Conservation (phyloP, 1,284 basidiomycete species). For the Mycena citricolor region DNA sequence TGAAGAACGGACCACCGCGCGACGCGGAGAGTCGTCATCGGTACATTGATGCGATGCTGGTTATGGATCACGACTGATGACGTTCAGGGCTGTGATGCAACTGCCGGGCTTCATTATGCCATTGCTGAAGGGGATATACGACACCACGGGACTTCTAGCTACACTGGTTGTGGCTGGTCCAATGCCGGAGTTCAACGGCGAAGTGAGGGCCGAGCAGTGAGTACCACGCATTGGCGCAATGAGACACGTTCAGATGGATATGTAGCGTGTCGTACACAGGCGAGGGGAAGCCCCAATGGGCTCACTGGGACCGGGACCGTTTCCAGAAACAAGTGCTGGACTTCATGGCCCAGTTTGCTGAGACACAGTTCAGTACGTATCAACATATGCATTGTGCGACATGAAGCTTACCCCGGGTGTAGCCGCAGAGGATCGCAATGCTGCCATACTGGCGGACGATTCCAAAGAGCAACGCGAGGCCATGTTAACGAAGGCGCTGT, state of each 20-base stretch:
- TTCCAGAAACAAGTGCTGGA: constrained; percentile 8
- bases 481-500: too few relatives aligned
- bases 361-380: constrained; percentile 12
- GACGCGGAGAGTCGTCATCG: constrained; percentile 10
- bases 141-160: constrained; percentile 1
- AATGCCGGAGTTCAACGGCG: constrained; percentile 4
- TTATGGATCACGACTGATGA: too few relatives aligned
- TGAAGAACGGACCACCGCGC: constrained; percentile 8
- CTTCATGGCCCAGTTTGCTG: constrained; percentile 8
- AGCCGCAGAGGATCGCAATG: too few relatives aligned
- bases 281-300: background rate
- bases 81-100: constrained; percentile 2
- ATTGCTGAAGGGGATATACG: constrained; percentile 4
- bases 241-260: background rate
- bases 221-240: background rate
- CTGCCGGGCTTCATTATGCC: constrained; percentile 1
- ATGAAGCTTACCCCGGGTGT: too few relatives aligned
- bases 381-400: too few relatives aligned
- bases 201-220: constrained; percentile 4
- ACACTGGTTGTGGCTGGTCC: constrained; percentile 3
- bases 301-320: constrained; percentile 5
- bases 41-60: constrained; percentile 17
- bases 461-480: too few relatives aligned
- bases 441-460: too few relatives aligned
- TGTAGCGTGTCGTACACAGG: background rate